Evolutionary conservation across 805 yeast species (phyloP).

Genomic region (Suhomyces faveliae): DNA sequence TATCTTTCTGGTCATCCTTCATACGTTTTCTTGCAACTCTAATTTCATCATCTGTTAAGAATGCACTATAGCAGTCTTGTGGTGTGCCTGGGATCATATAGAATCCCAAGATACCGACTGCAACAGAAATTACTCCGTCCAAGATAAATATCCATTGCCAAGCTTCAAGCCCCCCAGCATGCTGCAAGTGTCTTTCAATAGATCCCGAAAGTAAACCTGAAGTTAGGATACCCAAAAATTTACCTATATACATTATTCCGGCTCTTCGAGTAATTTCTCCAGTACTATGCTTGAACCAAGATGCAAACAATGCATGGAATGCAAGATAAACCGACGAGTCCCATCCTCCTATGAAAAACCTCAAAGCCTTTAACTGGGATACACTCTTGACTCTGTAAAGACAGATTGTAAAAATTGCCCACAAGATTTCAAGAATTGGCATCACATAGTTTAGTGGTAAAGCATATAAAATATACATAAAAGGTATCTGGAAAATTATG

Average conservation of each 20-base stretch:
- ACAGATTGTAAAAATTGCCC: constrained; percentile 20
- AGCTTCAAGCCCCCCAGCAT: constrained; percentile 4
- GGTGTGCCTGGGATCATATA: constrained; percentile 27
- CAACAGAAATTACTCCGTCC: constrained; percentile 23
- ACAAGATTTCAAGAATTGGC: constrained; percentile 18
- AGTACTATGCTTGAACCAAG: constrained; percentile 47
- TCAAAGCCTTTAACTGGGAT: constrained; percentile 18
- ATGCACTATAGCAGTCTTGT: constrained; percentile 45
- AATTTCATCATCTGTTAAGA: constrained; percentile 56
- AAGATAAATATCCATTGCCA: constrained; percentile 29
- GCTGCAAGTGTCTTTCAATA: constrained; percentile 4
- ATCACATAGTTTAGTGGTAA: constrained; percentile 22
- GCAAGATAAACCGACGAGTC: constrained; percentile 14
- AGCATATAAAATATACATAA: constrained; percentile 21
- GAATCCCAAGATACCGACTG: constrained; percentile 18
- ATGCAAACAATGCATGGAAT: constrained; percentile 34
- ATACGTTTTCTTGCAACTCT: constrained; percentile 44
- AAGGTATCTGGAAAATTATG: constrained; percentile 23
- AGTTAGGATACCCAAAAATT: constrained; percentile 29
- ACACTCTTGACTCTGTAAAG: constrained; percentile 16
- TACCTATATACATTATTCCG: constrained; percentile 32
- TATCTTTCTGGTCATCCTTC: constrained; percentile 20
- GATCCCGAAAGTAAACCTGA: constrained; percentile 28
- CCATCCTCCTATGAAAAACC: constrained; percentile 21
- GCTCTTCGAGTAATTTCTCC: constrained; percentile 42